Percentiles rank a stretch among this genome's conserved stretches.
Conservation (phyloP, 352 stramenopile genomes). For the Globisporangium acanthophoron region DNA sequence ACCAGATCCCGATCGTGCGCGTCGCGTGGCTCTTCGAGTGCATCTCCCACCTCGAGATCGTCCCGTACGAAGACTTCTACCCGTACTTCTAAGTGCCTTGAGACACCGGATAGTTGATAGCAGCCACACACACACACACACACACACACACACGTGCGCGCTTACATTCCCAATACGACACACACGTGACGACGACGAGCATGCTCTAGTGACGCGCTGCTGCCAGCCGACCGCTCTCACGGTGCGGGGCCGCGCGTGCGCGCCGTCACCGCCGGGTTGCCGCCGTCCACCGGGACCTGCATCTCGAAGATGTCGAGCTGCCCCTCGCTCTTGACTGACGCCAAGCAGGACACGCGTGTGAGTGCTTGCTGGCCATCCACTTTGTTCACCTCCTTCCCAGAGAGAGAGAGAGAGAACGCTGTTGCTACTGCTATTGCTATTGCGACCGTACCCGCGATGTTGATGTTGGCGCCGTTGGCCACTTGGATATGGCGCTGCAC, state of each 20-base stretch:
- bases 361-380: no score
- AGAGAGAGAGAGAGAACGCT: not conserved
- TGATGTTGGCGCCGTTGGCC: constrained; percentile 83
- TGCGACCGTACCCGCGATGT: constrained; percentile 62
- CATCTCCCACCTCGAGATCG: constrained; percentile 77
- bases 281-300: constrained; percentile 80
- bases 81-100: constrained; percentile 42
- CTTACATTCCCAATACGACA: not conserved
- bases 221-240: not conserved
- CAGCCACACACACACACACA: no score
- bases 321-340: constrained; percentile 80
- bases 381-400: no score
- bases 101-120: no score
- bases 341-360: not conserved
- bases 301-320: constrained; percentile 89
- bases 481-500: constrained; percentile 86
- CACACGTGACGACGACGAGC: not conserved
- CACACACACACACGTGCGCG: not conserved
- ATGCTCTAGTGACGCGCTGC: not conserved
- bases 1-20: constrained; percentile 80
- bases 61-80: constrained; percentile 85
- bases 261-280: constrained; percentile 14
- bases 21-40: constrained; percentile 87
- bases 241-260: not conserved
- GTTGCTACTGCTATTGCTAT: no score